Base-by-base conservation (phyloP, 2,329 filamentous ascomycete species). In the Claviceps digitariae region DNA sequence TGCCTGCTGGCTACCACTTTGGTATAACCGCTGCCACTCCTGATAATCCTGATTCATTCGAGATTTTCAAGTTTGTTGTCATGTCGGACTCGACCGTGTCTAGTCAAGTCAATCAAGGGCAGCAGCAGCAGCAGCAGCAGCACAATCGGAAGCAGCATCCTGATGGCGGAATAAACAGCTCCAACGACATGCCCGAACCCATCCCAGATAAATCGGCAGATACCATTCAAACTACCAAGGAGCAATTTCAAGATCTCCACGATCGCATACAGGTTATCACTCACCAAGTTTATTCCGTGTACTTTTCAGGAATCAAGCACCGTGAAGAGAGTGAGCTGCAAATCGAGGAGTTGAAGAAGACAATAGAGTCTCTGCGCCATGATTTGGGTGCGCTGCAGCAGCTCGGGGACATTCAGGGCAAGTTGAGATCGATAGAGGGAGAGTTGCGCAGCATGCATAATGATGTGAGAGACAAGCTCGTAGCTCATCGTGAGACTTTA, bases 11-110 rank as follows among this genome's bases (percentile, higher is more conserved):
- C 59, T 94, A 97, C 72, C 79, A 80, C 66, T 87, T 95, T 59
- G 93, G 93, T 61, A 73, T 98, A 60, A 89, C 86, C 13, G 93
- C 91, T 44, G 87, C 88, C 17, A 91, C 88, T 3, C 87, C 88
- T 31, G 91, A 97, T 60, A 90, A 83, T 62, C 90, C 93, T 0
- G 93, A 98, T 70, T 95, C 89, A 5, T 95, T 96, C 63, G 93
- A 98, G 69, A 69, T 95, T 59, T 93, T 90, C 75, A 94, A 91
- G 66, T 79, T 97, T 64, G 77, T 86, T 38, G 80, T 93, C 51
- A 81, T 83, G 63, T 83, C 78, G 12, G 78, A 81, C 62, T 71
- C 61, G 55, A 63, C 57, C 36, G 51, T 57, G 55, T 58, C 51
- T n/a, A 54, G 54, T 51, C 58, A 56, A 49, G 52, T 38, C 29